Evolutionary conservation across 2,329 filamentous ascomycete species (phyloP).

Genomic region (Hymenoscyphus fructigenus): DNA sequence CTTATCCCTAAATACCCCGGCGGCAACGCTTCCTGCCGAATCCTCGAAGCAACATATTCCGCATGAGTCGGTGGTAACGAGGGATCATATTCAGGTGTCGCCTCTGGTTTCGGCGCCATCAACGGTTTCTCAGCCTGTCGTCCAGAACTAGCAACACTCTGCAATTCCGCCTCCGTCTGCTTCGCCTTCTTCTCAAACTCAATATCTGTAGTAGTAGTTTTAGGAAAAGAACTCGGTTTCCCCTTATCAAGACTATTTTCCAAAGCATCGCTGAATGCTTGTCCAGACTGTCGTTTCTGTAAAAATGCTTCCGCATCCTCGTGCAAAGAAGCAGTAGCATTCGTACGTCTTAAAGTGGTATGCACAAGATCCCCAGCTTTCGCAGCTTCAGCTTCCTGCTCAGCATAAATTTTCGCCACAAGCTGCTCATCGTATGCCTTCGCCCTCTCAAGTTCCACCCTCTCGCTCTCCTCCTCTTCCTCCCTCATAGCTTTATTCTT

Average conservation of each 20-base stretch:
- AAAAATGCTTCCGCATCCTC: background rate
- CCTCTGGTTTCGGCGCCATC: slow-evolving; percentile 6
- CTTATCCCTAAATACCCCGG: slow-evolving; percentile 51
- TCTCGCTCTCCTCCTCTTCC: slow-evolving; percentile 35
- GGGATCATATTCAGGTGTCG: slow-evolving; percentile 22
- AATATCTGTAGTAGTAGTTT: too few species aligned
- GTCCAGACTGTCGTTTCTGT: background rate
- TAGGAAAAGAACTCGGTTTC: too few species aligned
- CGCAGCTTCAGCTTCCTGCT: background rate
- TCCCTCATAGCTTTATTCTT: slow-evolving; percentile 41
- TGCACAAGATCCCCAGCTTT: background rate
- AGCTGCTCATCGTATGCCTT: background rate
- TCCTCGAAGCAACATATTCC: slow-evolving; percentile 50
- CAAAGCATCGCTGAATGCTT: too few species aligned
- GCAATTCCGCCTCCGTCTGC: slow-evolving; percentile 7
- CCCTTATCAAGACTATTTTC: too few species aligned
- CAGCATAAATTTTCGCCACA: background rate
- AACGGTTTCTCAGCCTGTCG: slow-evolving; percentile 5
- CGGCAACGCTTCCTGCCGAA: slow-evolving; percentile 47
- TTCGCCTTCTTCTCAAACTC: slow-evolving; percentile 9
- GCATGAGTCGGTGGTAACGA: slow-evolving; percentile 45
- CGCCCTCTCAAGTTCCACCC: slow-evolving; percentile 38
- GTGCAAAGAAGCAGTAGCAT: too few species aligned
- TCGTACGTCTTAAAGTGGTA: too few species aligned
- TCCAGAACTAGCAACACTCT: background rate